These are phyloP conservation scores for Nicotiana otophora DNA, from an alignment of 257 asterid genomes.

Conservation along the genomic window DNA sequence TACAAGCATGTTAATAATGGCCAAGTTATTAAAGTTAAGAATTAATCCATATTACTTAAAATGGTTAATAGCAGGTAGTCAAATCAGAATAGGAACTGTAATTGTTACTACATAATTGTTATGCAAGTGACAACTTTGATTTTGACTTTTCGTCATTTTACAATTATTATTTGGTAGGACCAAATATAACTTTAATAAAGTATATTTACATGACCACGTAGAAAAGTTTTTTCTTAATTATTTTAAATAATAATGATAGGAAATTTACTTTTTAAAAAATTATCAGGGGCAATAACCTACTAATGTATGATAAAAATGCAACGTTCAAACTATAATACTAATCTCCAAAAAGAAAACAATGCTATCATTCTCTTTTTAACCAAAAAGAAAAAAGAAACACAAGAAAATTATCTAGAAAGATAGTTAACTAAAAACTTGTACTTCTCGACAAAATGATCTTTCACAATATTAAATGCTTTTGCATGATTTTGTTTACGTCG, in stretches of 20 bases:
- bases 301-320: no score
- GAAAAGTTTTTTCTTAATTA: background rate
- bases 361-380: no score
- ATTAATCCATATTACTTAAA: background rate
- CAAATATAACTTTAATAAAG: background rate
- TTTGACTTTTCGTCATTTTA: background rate
- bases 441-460: background rate
- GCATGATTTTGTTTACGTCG: background rate
- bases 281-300: no score
- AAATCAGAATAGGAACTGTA: background rate
- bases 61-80: background rate
- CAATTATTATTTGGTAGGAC: background rate
- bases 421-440: background rate
- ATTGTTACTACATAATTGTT: background rate
- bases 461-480: background rate
- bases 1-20: background rate
- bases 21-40: background rate
- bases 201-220: background rate
- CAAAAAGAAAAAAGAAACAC: background rate
- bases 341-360: no score
- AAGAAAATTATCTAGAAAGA: background rate
- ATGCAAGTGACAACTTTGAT: background rate
- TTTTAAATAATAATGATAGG: no score
- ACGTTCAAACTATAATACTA: no score
- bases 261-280: no score